Conservation (phyloP, 139 green algal species). For the Mychonastes homosphaera region DNA sequence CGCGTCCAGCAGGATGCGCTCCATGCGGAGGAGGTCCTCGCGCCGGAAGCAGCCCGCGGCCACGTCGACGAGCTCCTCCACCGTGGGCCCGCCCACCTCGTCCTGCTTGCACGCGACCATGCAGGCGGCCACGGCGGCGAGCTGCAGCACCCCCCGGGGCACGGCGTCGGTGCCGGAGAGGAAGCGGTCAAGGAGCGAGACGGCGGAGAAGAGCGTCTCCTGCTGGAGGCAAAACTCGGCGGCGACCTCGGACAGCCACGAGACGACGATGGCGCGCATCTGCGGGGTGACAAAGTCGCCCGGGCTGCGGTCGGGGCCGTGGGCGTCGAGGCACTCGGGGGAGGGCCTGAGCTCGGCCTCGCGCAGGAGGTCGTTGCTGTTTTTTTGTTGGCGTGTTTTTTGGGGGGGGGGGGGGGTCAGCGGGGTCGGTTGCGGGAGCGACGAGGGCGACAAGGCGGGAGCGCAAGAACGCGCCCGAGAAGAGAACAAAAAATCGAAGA, state of each 20-base stretch:
- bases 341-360: neutral
- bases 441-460: too few relatives aligned
- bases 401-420: too few relatives aligned
- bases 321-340: neutral
- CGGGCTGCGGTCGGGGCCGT: neutral
- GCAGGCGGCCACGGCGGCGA: conserved; percentile 42
- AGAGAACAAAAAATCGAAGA: too few relatives aligned
- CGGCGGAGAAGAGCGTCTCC: conserved; percentile 35
- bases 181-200: conserved; percentile 39
- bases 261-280: conserved; percentile 28
- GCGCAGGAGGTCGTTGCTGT: conserved; percentile 2
- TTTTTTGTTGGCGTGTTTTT: too few relatives aligned
- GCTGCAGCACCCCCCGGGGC: conserved; percentile 39
- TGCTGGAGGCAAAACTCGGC: conserved; percentile 34
- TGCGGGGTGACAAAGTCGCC: conserved; percentile 21
- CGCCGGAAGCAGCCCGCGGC: conserved; percentile 20
- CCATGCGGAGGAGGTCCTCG: conserved; percentile 39
- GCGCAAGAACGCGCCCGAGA: too few relatives aligned
- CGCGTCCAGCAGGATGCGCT: conserved; percentile 36
- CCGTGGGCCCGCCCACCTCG: conserved; percentile 23
- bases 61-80: conserved; percentile 9
- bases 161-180: conserved; percentile 26
- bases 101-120: conserved; percentile 41
- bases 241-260: conserved; percentile 42
- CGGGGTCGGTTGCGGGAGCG: too few relatives aligned